Evolutionary conservation across 148 eudicot genomes (phyloP).

Genomic region (Persicaria maculosa): DNA sequence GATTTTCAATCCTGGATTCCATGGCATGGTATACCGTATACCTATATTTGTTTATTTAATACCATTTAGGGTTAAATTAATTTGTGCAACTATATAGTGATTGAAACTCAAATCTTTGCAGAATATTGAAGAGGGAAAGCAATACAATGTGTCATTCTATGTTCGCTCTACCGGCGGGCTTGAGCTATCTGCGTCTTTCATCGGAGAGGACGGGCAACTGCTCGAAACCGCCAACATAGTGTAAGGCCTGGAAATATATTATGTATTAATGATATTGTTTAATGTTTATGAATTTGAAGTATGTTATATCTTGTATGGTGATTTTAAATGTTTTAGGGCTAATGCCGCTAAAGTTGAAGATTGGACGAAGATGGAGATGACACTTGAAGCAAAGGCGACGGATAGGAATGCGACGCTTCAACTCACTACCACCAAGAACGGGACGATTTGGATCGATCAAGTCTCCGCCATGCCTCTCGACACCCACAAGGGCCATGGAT

Average conservation of each 20-base stretch:
- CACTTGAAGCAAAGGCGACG: slow-evolving; percentile 42
- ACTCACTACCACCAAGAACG: slow-evolving; percentile 46
- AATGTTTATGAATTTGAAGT: no score
- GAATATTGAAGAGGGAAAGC: slow-evolving; percentile 30
- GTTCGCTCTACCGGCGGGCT: slow-evolving; percentile 19
- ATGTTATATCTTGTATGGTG: no score
- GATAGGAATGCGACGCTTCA: slow-evolving; percentile 49
- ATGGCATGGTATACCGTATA: slow-evolving; percentile 35
- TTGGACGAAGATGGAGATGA: slow-evolving; percentile 54
- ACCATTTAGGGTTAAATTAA: no score
- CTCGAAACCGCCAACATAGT: slow-evolving; percentile 15
- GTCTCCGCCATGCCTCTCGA: slow-evolving; percentile 73
- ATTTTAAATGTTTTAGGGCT: slow-evolving; percentile 23
- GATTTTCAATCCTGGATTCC: slow-evolving; percentile 32
- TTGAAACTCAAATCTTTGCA: neutral
- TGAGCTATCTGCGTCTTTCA: slow-evolving; percentile 15
- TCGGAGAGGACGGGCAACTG: slow-evolving; percentile 19
- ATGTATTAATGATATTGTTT: neutral
- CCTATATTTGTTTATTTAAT: no score
- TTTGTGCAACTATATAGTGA: no score
- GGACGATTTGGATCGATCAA: slow-evolving; percentile 83
- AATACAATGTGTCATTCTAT: slow-evolving; percentile 19
- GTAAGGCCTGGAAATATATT: slow-evolving; percentile 19
- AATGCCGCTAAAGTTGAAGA: slow-evolving; percentile 29
- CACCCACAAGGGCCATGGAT: slow-evolving; percentile 92